Conservation (phyloP, 139 green algal genomes). For the Tetraselmis chui region DNA sequence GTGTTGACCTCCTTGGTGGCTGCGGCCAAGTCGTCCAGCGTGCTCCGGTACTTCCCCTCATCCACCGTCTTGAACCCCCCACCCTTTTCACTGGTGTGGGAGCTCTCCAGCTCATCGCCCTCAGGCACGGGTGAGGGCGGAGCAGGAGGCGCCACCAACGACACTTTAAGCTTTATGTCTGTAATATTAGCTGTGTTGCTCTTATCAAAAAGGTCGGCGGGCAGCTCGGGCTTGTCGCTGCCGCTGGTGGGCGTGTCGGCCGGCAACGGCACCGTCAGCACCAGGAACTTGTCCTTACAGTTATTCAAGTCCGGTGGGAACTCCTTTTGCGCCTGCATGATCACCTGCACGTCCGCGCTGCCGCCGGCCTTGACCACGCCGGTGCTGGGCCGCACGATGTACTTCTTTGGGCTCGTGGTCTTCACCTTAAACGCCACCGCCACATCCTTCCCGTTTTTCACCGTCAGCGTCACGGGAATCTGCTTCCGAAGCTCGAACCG, state of each 20-base stretch:
- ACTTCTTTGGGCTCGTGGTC: conserved; percentile 80
- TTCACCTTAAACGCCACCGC: conserved; percentile 77
- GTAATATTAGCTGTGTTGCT: conserved; percentile 26
- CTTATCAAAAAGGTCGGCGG: conserved; percentile 44
- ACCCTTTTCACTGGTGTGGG: not conserved
- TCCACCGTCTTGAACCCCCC: not conserved
- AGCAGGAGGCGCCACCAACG: conserved; percentile 47
- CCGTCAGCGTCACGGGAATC: conserved; percentile 53
- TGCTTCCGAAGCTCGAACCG: conserved; percentile 71
- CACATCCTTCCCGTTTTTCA: conserved; percentile 47
- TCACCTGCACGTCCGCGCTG: conserved; percentile 53
- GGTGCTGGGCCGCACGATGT: conserved; percentile 71
- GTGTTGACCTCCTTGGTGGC: conserved; percentile 17
- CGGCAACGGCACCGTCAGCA: conserved; percentile 46
- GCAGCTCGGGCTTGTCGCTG: conserved; percentile 22
- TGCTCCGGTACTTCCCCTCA: not conserved
- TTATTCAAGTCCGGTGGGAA: conserved; percentile 36
- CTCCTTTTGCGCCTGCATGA: conserved; percentile 48
- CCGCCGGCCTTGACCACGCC: conserved; percentile 43
- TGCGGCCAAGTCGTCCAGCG: not conserved
- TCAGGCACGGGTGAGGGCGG: conserved; percentile 62
- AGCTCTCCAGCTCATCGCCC: conserved; percentile 25
- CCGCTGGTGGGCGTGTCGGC: not conserved
- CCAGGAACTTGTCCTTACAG: conserved; percentile 77
- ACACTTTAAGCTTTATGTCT: conserved; percentile 57